Evolutionary conservation across 352 stramenopile species (phyloP).

Genomic region (Aphanomyces invadans): DNA sequence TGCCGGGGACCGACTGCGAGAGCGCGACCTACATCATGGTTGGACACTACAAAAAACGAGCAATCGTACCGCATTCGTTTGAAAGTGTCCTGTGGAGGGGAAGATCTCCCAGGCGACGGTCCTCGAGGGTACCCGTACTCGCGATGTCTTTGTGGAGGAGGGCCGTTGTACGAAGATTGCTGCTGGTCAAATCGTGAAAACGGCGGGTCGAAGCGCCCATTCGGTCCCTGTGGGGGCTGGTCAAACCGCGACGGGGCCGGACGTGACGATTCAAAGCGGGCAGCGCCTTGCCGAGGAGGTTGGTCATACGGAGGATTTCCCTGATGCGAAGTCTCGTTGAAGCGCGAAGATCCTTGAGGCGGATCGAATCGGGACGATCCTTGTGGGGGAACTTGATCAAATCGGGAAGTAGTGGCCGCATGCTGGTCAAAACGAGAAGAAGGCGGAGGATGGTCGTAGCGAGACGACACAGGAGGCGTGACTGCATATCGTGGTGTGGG

Average conservation of each 20-base stretch:
- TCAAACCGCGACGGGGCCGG: background rate
- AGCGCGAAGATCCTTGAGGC: background rate
- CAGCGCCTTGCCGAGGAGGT: background rate
- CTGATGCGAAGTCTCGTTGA: background rate
- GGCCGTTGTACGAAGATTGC: background rate
- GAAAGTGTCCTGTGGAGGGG: background rate
- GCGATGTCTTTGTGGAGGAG: background rate
- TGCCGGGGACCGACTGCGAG: background rate
- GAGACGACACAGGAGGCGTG: background rate
- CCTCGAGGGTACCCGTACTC: background rate
- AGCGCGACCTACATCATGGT: background rate
- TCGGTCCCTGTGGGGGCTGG: background rate
- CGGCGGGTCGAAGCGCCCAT: background rate
- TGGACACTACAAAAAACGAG: background rate
- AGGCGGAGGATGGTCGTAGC: background rate
- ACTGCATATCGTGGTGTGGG: background rate
- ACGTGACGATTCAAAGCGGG: slow-evolving; percentile 3
- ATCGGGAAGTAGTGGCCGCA: background rate
- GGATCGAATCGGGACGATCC: background rate
- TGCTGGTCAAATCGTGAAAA: background rate
- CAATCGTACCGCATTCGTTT: background rate
- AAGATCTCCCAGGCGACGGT: background rate
- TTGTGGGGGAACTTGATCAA: background rate
- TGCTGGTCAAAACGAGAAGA: slow-evolving; percentile 2
- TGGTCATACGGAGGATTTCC: background rate